Conservation (phyloP, 2,329 filamentous ascomycete genomes). For the Colletotrichum tofieldiae region DNA sequence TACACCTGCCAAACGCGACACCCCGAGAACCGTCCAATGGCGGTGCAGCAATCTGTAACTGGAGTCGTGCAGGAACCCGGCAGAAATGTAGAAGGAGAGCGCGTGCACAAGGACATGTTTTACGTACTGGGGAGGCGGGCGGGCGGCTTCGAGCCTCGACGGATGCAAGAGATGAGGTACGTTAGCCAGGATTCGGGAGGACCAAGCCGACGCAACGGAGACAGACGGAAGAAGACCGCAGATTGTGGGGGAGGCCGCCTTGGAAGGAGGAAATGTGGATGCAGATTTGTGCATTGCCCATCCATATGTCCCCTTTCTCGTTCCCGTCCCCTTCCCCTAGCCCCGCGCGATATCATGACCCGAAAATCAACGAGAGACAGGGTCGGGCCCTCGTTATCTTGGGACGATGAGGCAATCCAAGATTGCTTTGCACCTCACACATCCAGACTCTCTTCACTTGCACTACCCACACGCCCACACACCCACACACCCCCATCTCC, state of each 20-base stretch:
- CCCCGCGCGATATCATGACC: slow-evolving; percentile 28
- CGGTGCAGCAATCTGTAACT: not conserved
- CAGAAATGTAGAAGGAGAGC: slow-evolving; percentile 5
- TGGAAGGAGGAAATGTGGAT: not conserved
- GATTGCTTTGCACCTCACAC: slow-evolving; percentile 21
- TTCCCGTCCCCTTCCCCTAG: not conserved
- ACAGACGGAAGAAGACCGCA: slow-evolving; percentile 35
- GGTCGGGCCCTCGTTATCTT: slow-evolving; percentile 37
- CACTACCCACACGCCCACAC: slow-evolving; percentile 19
- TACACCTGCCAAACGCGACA: not conserved
- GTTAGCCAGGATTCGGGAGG: slow-evolving; percentile 38
- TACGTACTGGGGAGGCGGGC: slow-evolving; percentile 6
- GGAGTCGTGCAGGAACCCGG: not conserved
- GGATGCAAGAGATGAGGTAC: slow-evolving; percentile 13
- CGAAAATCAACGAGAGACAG: slow-evolving; percentile 17
- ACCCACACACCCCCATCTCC: slow-evolving; percentile 4
- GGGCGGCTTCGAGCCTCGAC: not conserved
- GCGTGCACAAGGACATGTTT: not conserved
- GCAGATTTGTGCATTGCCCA: not conserved
- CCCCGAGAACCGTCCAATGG: not conserved
- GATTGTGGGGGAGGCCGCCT: slow-evolving; percentile 27
- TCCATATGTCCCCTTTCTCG: not conserved
- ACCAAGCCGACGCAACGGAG: slow-evolving; percentile 38
- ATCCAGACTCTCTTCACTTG: slow-evolving; percentile 2
- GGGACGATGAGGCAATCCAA: slow-evolving; percentile 40